These are phyloP conservation scores for Cyclostephanos invisitatus DNA, from an alignment of 108 stramenopile species.

Conservation along the genomic window DNA sequence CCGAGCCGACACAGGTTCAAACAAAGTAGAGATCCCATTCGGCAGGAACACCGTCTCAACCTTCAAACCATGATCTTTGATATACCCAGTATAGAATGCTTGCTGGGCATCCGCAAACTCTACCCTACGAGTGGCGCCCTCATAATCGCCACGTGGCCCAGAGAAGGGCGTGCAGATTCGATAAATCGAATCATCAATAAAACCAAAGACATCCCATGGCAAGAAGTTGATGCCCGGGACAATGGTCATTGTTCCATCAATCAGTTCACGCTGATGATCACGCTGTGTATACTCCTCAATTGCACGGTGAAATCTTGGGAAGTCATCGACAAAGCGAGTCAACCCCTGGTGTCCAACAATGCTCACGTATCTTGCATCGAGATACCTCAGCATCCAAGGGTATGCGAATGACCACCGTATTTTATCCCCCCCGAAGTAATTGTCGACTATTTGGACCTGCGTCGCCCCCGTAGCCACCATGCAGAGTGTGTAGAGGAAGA, in stretches of 20 bases:
- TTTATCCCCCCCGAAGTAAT: conserved; percentile 4
- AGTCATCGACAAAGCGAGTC: background rate
- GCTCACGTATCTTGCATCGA: background rate
- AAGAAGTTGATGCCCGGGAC: background rate
- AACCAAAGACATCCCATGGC: no score
- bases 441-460: background rate
- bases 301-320: background rate
- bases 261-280: no score
- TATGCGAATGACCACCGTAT: background rate
- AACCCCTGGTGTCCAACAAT: no score
- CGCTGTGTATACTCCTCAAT: background rate
- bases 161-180: conserved; percentile 12
- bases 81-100: no score
- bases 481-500: no score
- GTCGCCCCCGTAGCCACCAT: no score
- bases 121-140: conserved; percentile 16
- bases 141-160: conserved; percentile 33
- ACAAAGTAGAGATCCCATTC: conserved; percentile 26
- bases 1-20: conserved; percentile 24
- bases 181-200: conserved; percentile 26
- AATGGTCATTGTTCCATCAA: background rate
- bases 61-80: no score
- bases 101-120: no score
- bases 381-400: conserved; percentile 5
- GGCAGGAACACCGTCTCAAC: no score